Evolutionary conservation across 305 asterid species (phyloP), one percentile per base, ranked within the genome.

Genomic region (Fraxinus xanthoxyloides): DNA sequence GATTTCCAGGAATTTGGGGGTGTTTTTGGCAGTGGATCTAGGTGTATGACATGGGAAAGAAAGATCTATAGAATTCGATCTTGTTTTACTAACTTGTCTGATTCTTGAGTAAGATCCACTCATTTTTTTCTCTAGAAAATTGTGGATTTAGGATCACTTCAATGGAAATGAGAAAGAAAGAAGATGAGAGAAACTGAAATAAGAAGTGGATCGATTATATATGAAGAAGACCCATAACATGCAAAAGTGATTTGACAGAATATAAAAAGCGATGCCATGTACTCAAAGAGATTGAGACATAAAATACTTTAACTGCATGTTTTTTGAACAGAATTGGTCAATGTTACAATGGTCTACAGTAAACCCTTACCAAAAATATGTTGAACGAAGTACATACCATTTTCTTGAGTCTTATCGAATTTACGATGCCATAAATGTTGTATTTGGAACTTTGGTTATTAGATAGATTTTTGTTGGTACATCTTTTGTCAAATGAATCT

Each of bases 41-140:
- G 82, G 80, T 17, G 81, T 67, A 59, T 24, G 73, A 35, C 65
- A 76, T 77, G 31, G 31, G 21, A 13, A 76, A 61, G 83, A 65
- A 56, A 78, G 82, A 67, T 83, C 87, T 67, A 81, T 34, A 78
- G 87, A 86, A 21, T 84, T 81, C 79, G 89, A 81, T 86, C 59
- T 54, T 77, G 24, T 65, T 31, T 81, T 46, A 30, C 34, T 73
- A 34, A 63, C 78, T 54, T 34, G 23, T 77, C 56, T 81, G 70
- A 81, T 79, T 75, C 85, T 86, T 2, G 83, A 78, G 56, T 83
- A 69, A 1, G 75, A 83, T 69, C 83, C 80, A 43, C 43, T 78
- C 85, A 80, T 86, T 73, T 19, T 46, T 56, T 4, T 5, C 24
- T 67, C 36, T 12, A 31, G 75, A 67, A 69, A 69, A 30, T 15